Conservation (phyloP, 2,329 filamentous ascomycete genomes). For the Sclerotinia sclerotiorum region DNA sequence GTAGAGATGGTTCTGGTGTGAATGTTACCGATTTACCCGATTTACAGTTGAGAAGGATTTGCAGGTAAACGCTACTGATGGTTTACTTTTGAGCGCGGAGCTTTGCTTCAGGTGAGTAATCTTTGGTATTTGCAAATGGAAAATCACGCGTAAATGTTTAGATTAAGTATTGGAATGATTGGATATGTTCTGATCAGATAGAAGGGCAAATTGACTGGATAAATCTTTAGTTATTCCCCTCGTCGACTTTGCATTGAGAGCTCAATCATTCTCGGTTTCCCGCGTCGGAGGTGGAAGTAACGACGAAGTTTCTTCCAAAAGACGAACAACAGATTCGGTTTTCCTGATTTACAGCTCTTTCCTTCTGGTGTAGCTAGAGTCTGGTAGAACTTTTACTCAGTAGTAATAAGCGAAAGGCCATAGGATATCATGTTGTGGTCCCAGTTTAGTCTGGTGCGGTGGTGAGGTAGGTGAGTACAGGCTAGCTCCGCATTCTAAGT, state of each 20-base stretch:
- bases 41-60: neutral
- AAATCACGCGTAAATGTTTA: no score
- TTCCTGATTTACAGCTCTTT: neutral
- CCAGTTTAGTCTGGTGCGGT: no score
- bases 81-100: no score
- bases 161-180: accelerated
- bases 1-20: no score
- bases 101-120: neutral
- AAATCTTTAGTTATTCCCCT: no score
- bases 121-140: no score
- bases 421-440: no score
- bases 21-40: no score
- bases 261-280: neutral
- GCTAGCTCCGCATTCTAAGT: neutral
- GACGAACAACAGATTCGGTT: no score
- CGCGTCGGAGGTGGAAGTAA: neutral
- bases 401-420: no score
- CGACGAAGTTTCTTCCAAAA: neutral
- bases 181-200: neutral
- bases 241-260: accelerated
- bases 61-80: neutral
- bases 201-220: accelerated
- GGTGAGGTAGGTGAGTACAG: neutral
- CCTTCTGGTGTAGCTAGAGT: neutral
- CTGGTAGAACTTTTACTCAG: neutral